phyloP scores from a whole-genome alignment of 2,329 filamentous ascomycete species.

The Curvularia spicifera region DNA sequence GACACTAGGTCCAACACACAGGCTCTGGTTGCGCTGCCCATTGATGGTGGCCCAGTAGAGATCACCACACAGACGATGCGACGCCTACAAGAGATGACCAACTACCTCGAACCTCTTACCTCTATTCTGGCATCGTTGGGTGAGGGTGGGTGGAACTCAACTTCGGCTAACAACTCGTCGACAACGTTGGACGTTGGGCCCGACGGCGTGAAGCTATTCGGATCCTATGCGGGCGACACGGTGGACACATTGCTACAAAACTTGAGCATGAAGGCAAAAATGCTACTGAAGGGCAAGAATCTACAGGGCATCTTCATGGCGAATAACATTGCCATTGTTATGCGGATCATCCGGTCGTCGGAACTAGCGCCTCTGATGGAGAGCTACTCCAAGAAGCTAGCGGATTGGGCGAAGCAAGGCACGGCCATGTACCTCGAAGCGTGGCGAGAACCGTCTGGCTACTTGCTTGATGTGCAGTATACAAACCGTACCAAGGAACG shows the following conservation, averaged over 20 bases:
- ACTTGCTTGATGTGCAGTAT: constrained; percentile 88
- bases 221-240: constrained; percentile 87
- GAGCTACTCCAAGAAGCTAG: constrained; percentile 69
- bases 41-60: constrained; percentile 78
- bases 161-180: constrained; percentile 61
- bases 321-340: constrained; percentile 83
- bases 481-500: constrained; percentile 73
- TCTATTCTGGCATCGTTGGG: constrained; percentile 92
- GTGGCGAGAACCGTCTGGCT: constrained; percentile 85
- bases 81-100: constrained; percentile 83
- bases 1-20: constrained; percentile 77
- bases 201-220: constrained; percentile 85
- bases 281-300: constrained; percentile 74
- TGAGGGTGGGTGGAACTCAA: constrained; percentile 80
- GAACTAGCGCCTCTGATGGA: constrained; percentile 75
- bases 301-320: constrained; percentile 87
- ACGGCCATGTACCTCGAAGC: constrained; percentile 80
- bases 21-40: constrained; percentile 70
- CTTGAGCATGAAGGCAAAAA: constrained; percentile 75
- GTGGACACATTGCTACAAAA: constrained; percentile 79
- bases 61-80: constrained; percentile 85
- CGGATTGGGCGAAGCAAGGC: constrained; percentile 87
- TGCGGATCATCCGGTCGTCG: constrained; percentile 81
- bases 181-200: constrained; percentile 83
- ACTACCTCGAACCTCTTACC: constrained; percentile 83